Conservation (phyloP, 306 rosid species). For the Inga leiocalycina region DNA sequence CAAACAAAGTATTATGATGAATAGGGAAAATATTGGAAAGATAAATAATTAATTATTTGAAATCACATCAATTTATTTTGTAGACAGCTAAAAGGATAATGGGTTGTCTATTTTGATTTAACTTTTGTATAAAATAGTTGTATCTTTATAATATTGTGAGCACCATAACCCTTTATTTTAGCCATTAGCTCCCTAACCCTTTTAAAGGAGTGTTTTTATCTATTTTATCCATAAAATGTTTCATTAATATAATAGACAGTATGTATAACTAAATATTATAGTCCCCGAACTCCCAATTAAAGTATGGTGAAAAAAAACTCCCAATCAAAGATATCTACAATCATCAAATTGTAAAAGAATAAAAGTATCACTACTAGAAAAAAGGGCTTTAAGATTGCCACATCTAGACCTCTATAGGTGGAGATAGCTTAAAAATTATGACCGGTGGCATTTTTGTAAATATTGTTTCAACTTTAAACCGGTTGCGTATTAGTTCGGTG, state of each 20-base stretch:
- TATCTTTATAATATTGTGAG: too few relatives aligned
- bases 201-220: too few relatives aligned
- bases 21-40: background rate
- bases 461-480: too few relatives aligned
- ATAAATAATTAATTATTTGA: background rate
- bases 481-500: fast-evolving
- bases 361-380: too few relatives aligned
- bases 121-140: background rate
- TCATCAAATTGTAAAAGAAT: background rate
- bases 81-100: background rate
- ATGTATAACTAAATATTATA: too few relatives aligned
- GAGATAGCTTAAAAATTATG: too few relatives aligned
- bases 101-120: background rate
- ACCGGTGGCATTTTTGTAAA: too few relatives aligned
- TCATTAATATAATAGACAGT: background rate
- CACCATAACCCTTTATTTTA: too few relatives aligned
- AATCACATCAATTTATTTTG: background rate
- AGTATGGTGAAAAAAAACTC: background rate
- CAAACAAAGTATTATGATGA: background rate
- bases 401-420: too few relatives aligned
- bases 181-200: too few relatives aligned
- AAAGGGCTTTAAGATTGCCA: too few relatives aligned
- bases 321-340: background rate
- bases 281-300: background rate
- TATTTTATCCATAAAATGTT: too few relatives aligned